Base-by-base conservation (phyloP, 306 rosid species). In the Alnus glutinosa region DNA sequence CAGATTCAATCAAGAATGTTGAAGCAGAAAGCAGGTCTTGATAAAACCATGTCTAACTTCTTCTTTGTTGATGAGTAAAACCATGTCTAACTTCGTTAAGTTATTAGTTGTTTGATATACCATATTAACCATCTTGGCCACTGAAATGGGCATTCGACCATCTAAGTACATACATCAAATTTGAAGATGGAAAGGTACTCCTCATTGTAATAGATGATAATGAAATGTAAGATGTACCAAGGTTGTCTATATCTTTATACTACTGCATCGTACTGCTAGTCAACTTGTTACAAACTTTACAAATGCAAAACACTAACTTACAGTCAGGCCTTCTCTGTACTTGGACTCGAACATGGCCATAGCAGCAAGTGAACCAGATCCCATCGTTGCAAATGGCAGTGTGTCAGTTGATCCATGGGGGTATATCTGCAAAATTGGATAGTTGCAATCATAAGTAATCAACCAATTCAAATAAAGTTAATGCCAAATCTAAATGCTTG, bases 391-490 rank as follows among this genome's bases (percentile, higher is more conserved):
- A 78, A 72, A 89, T 39, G 92, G 89, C 74, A 89, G 81, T 13
- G 90, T 89, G 80, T 89, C 92, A 48, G 90, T 89, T 30, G 92
- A 89, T n/a, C 92, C 92, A 37, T 89, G 92, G 30, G 92, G 92
- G 76, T 84, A 89, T 63, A 89, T 89, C 92, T 89, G 82, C 76
- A 70, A n/a, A 84, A 30, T 3, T 42, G 18, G 50, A 51, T 57
- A 9, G 32, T 18, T 18, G 46, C 44, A 14, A 19, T 75, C 59
- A 76, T 39, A 34, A 81, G 61, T 73, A 76, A 77, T 75, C 74
- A 28, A 51, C 66, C 51, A 11, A 80, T 50, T 23, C 14, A 71
- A 79, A 81, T 47, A 70, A 51, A 10, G 69, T 52, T 46, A 32
- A 4, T 7, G 18, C 37, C 82, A n/a, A n/a, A 64, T 36, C 49